Evolutionary conservation across 2,329 filamentous ascomycete species (phyloP).

Genomic region (Dendrostoma leiphaemia): DNA sequence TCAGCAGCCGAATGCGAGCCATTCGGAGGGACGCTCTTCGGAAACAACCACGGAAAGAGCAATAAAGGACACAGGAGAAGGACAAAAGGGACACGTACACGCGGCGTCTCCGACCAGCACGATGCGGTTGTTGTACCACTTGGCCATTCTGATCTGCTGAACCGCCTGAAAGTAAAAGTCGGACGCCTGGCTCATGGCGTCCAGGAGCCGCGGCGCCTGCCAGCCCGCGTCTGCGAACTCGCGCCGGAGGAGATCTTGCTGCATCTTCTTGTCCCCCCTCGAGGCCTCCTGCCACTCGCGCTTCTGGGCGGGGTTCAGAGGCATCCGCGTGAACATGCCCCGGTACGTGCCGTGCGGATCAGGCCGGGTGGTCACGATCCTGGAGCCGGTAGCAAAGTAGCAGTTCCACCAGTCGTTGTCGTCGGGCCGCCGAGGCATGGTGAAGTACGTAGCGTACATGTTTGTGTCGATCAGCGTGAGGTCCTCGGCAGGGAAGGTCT

Average conservation of each 20-base stretch:
- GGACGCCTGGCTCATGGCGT: conserved; percentile 33
- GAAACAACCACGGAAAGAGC: too few species aligned
- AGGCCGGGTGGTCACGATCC: neutral
- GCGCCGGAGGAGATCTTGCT: neutral
- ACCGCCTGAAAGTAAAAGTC: conserved; percentile 46
- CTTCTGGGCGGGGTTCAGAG: neutral
- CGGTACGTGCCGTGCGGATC: neutral
- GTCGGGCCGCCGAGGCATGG: neutral
- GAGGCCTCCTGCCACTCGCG: neutral
- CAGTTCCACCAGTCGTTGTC: neutral
- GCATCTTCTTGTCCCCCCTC: neutral
- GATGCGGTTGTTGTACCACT: conserved; percentile 44
- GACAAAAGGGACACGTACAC: too few species aligned
- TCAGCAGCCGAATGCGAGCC: too few species aligned
- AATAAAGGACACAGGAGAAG: too few species aligned
- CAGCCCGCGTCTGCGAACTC: conserved; percentile 34
- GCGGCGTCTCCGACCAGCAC: conserved; percentile 54
- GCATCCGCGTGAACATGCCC: neutral
- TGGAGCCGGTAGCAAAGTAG: neutral
- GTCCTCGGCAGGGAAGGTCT: conserved; percentile 32
- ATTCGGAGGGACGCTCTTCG: too few species aligned
- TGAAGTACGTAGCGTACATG: neutral
- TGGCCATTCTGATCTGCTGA: conserved; percentile 41
- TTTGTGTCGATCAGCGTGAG: conserved; percentile 22
- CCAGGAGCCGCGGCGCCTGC: conserved; percentile 40